phyloP scores from a whole-genome alignment of 2,329 filamentous ascomycete genomes.

The Parastagonospora nodorum region DNA sequence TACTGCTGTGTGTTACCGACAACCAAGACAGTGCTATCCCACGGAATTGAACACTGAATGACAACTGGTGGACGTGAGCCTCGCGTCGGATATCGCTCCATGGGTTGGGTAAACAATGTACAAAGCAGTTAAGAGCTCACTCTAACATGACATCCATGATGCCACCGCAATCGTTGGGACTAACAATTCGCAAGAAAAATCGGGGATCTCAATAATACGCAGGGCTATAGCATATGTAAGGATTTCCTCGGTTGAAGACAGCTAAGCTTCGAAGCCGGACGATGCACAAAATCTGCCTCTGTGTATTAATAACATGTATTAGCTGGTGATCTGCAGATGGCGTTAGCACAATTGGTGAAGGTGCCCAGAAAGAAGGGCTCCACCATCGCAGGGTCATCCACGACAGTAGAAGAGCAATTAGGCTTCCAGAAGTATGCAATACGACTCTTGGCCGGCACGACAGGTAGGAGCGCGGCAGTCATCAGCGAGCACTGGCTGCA shows the following conservation, averaged over 20 bases:
- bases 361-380: constrained; percentile 17
- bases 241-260: constrained; percentile 21
- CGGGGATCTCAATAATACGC: constrained; percentile 3
- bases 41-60: not conserved
- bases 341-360: constrained; percentile 23
- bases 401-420: constrained; percentile 21
- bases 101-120: constrained; percentile 7
- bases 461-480: constrained; percentile 24
- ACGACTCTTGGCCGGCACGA: constrained; percentile 25
- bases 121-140: constrained; percentile 10
- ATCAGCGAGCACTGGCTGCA: constrained; percentile 13
- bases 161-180: constrained; percentile 7
- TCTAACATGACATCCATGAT: constrained; percentile 24
- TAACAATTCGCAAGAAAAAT: constrained; percentile 5
- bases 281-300: constrained; percentile 18
- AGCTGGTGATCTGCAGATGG: constrained; percentile 25
- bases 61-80: not conserved
- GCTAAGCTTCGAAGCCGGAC: constrained; percentile 16
- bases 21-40: not conserved
- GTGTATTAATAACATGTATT: constrained; percentile 32
- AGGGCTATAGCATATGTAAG: constrained; percentile 26
- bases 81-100: not conserved
- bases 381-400: constrained; percentile 13
- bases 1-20: not conserved
- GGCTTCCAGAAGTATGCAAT: constrained; percentile 33